Evolutionary conservation across 2,329 filamentous ascomycete species (phyloP).

Genomic region (Catunica adiposa): DNA sequence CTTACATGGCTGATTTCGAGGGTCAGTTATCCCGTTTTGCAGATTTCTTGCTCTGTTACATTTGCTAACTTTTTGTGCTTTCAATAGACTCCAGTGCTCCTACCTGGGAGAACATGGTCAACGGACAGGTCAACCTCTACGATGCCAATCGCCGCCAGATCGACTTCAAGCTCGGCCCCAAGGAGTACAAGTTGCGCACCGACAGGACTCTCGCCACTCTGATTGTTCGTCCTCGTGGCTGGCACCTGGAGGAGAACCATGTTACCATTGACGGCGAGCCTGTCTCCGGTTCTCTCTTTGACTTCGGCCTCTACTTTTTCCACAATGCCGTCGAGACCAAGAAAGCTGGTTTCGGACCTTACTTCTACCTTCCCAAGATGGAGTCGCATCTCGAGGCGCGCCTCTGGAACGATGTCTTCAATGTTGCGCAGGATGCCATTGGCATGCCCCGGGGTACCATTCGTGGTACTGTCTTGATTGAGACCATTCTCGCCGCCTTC

Average conservation of each 20-base stretch:
- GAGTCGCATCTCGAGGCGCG: slow-evolving; percentile 93
- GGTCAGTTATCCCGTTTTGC: slow-evolving; percentile 36
- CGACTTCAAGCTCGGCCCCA: slow-evolving; percentile 88
- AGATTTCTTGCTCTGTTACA: background rate
- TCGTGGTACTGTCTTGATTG: slow-evolving; percentile 86
- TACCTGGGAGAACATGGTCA: slow-evolving; percentile 99
- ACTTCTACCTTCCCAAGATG: slow-evolving; percentile 98
- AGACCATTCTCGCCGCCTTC: slow-evolving; percentile 93
- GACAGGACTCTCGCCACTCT: slow-evolving; percentile 75
- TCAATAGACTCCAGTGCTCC: slow-evolving; percentile 85
- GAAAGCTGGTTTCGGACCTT: slow-evolving; percentile 70
- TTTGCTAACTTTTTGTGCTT: slow-evolving; percentile 2
- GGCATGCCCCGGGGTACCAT: slow-evolving; percentile 82
- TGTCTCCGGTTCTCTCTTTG: slow-evolving; percentile 82
- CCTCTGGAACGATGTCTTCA: slow-evolving; percentile 97
- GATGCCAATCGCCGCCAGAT: slow-evolving; percentile 86
- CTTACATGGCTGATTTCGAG: slow-evolving; percentile 98
- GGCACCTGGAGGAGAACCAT: slow-evolving; percentile 98
- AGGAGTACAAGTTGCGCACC: slow-evolving; percentile 94
- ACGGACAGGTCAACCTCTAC: slow-evolving; percentile 93
- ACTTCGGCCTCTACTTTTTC: slow-evolving; percentile 98
- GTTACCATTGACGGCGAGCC: slow-evolving; percentile 89
- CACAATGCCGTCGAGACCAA: slow-evolving; percentile 88
- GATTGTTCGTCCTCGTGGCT: slow-evolving; percentile 86
- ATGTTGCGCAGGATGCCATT: slow-evolving; percentile 84